Percentiles rank a stretch among this genome's conserved stretches.
These are phyloP conservation scores for Neofusicoccum ribis DNA, from an alignment of 2,329 filamentous ascomycete species.

Conservation along the genomic window DNA sequence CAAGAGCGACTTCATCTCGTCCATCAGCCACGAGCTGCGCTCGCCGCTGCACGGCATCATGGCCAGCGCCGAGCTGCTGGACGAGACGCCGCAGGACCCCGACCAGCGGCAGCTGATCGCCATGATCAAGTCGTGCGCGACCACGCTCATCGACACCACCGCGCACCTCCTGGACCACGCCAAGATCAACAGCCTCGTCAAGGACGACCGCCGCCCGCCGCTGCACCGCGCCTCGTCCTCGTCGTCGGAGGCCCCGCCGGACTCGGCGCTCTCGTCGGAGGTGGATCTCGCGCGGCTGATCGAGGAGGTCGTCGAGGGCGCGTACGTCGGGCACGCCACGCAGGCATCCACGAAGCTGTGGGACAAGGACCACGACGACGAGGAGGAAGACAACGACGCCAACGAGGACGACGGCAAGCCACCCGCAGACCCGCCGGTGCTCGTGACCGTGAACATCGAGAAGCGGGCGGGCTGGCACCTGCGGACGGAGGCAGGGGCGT, in stretches of 20 bases:
- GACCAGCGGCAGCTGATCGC: slow-evolving; percentile 46
- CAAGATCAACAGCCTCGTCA: slow-evolving; percentile 46
- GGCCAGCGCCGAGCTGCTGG: slow-evolving; percentile 51
- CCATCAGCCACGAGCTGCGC: slow-evolving; percentile 55
- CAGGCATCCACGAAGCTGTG: neutral
- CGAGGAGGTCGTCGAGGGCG: slow-evolving; percentile 16
- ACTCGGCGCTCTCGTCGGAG: neutral
- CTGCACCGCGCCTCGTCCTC: too few relatives aligned
- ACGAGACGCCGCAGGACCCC: slow-evolving; percentile 43
- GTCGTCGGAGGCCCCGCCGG: too few relatives aligned
- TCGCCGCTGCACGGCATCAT: slow-evolving; percentile 40
- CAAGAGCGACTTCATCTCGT: slow-evolving; percentile 55
- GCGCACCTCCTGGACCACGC: slow-evolving; percentile 46
- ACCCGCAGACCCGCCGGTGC: too few relatives aligned
- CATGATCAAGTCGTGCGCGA: slow-evolving; percentile 52
- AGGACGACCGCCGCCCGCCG: neutral
- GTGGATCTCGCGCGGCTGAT: neutral
- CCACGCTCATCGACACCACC: slow-evolving; percentile 52
- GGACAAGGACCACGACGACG: neutral
- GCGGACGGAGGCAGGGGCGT: slow-evolving; percentile 41
- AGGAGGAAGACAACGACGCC: too few relatives aligned
- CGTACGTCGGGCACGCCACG: neutral
- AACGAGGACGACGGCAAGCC: too few relatives aligned
- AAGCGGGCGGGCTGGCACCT: slow-evolving; percentile 44
- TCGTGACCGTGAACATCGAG: slow-evolving; percentile 46